Conservation (phyloP, 352 stramenopile species). For the Phytophthora citrophthora region DNA sequence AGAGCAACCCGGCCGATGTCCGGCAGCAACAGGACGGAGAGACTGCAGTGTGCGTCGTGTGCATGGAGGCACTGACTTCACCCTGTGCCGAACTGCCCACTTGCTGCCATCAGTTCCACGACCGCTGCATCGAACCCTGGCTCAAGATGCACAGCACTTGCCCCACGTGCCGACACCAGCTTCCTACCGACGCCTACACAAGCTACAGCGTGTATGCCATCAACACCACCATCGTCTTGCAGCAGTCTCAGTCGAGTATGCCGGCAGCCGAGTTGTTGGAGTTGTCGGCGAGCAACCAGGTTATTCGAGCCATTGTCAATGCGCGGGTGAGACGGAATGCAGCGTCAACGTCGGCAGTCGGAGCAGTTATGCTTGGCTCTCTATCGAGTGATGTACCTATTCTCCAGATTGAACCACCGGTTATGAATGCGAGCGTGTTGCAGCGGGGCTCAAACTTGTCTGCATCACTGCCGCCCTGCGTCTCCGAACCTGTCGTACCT, state of each 20-base stretch:
- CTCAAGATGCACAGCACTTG: slow-evolving; percentile 89
- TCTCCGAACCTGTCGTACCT: slow-evolving; percentile 72
- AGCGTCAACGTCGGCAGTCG: slow-evolving; percentile 10
- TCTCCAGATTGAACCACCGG: slow-evolving; percentile 57
- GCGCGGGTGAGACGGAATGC: slow-evolving; percentile 75
- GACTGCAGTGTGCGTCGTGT: slow-evolving; percentile 71
- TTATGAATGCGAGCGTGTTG: slow-evolving; percentile 84
- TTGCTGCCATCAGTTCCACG: slow-evolving; percentile 87
- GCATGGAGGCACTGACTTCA: slow-evolving; percentile 74
- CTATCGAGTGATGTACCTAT: slow-evolving; percentile 54
- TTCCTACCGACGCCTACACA: slow-evolving; percentile 81
- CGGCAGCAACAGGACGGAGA: slow-evolving; percentile 32
- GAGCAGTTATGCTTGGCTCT: slow-evolving; percentile 18
- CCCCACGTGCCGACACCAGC: slow-evolving; percentile 79
- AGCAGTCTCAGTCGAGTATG: slow-evolving; percentile 84
- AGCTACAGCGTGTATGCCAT: slow-evolving; percentile 92
- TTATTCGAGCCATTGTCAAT: slow-evolving; percentile 88
- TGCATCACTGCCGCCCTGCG: slow-evolving; percentile 53
- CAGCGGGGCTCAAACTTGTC: slow-evolving; percentile 54
- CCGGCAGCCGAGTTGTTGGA: slow-evolving; percentile 79
- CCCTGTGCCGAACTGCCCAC: slow-evolving; percentile 65
- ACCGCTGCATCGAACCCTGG: slow-evolving; percentile 84
- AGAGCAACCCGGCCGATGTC: slow-evolving; percentile 40
- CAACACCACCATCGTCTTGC: slow-evolving; percentile 90
- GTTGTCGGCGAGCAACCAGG: slow-evolving; percentile 83